phyloP scores from a whole-genome alignment of 2,329 filamentous ascomycete species.

The Fusarium foetens region DNA sequence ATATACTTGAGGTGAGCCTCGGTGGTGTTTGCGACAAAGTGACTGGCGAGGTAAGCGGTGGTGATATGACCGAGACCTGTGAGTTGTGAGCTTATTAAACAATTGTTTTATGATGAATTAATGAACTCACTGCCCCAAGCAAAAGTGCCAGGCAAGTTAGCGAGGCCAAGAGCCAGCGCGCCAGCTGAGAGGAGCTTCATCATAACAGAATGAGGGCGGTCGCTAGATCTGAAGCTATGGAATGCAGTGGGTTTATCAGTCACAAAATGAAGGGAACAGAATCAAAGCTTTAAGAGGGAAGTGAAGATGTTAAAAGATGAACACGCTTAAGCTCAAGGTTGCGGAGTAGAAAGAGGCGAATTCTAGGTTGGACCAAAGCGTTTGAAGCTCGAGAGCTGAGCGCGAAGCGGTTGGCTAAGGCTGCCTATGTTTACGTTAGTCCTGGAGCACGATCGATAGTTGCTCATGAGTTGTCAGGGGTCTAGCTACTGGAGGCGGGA shows the following conservation, averaged over 20 bases:
- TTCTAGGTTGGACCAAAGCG: slow-evolving; percentile 21
- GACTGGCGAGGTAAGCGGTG: slow-evolving; percentile 70
- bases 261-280: background rate
- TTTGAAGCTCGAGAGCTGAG: slow-evolving; percentile 24
- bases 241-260: background rate
- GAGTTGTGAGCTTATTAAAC: slow-evolving; percentile 20
- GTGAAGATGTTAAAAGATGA: slow-evolving; percentile 15
- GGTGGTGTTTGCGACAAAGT: slow-evolving; percentile 67
- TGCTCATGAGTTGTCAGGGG: slow-evolving; percentile 23
- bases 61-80: slow-evolving; percentile 72
- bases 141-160: slow-evolving; percentile 48
- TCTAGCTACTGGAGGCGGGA: slow-evolving; percentile 8
- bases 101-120: background rate
- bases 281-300: background rate
- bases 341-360: slow-evolving; percentile 8
- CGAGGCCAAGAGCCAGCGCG: slow-evolving; percentile 46
- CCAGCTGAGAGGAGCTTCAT: slow-evolving; percentile 49
- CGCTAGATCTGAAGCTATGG: background rate
- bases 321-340: background rate
- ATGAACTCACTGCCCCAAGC: slow-evolving; percentile 57
- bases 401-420: slow-evolving; percentile 31
- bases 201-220: background rate
- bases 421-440: slow-evolving; percentile 7
- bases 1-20: slow-evolving; percentile 66
- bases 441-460: slow-evolving; percentile 34